Percentiles rank a stretch among this genome's conserved stretches.
These are phyloP conservation scores for Alopecurus myosuroides DNA, from an alignment of 176 grass and related monocot genomes.

Conservation along the genomic window DNA sequence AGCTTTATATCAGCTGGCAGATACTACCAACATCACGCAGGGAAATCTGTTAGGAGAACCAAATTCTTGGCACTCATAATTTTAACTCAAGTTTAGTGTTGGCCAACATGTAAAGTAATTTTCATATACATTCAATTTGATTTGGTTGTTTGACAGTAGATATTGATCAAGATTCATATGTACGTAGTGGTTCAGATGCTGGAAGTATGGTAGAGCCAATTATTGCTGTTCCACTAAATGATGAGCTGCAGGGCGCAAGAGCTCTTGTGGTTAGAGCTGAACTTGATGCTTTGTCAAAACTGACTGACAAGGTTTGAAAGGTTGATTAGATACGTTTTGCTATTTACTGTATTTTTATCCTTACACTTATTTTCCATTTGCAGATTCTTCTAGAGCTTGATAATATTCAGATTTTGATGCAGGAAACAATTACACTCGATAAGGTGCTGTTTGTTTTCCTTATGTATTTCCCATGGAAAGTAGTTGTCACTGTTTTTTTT, in stretches of 20 bases:
- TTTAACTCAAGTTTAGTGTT: slow-evolving; percentile 8
- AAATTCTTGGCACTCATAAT: background rate
- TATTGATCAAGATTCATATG: slow-evolving; percentile 24
- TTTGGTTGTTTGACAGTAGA: slow-evolving; percentile 5
- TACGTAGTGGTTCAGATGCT: slow-evolving; percentile 47
- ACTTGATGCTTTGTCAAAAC: slow-evolving; percentile 56
- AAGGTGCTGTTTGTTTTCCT: slow-evolving; percentile 32
- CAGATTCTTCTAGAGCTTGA: slow-evolving; percentile 69
- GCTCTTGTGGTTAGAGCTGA: slow-evolving; percentile 56
- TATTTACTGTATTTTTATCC: slow-evolving; percentile 11
- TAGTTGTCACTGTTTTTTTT: background rate
- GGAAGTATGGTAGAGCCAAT: slow-evolving; percentile 76
- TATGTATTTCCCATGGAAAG: slow-evolving; percentile 3
- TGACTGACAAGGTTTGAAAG: slow-evolving; percentile 65
- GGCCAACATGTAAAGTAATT: background rate
- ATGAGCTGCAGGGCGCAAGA: slow-evolving; percentile 72
- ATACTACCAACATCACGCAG: background rate
- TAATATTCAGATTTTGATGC: slow-evolving; percentile 54
- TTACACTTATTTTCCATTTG: slow-evolving; percentile 18
- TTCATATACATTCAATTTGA: background rate
- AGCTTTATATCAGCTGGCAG: background rate
- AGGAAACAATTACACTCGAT: slow-evolving; percentile 51
- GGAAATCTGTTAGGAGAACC: background rate
- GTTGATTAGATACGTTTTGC: slow-evolving; percentile 25
- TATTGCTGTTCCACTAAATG: slow-evolving; percentile 64